Evolutionary conservation across 1,284 basidiomycete genomes (phyloP), one percentile per base, ranked within the genome.

Genomic region (Tilletia caries): DNA sequence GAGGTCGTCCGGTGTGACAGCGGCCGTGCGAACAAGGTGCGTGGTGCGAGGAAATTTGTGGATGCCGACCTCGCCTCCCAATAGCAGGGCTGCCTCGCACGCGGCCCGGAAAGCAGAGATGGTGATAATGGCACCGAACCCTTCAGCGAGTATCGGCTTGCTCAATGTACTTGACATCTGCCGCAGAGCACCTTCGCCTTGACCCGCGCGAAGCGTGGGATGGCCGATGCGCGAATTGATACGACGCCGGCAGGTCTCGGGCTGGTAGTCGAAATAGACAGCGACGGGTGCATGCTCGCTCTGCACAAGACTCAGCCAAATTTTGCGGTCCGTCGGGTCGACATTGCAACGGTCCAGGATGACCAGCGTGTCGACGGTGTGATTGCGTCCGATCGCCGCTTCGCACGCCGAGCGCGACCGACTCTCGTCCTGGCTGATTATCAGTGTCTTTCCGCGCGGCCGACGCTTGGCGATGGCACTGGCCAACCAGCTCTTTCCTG

Each of bases 1-100:
- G 13, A 88, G 72, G 73, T 89, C 88, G 78, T 89, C 88, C 0
- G 76, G 76, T 0, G 87, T 86, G 1, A 86, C 87, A 0, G 87
- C 87, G 4, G 88, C 89, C 4, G 89, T 83, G 74, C 89, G 83
- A 64, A 89, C 79, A 10, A 89, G 79, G 77, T 89, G 88, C 0
- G 87, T 83, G 3, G 88, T 89, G 25, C 88, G 85, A 48, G 88
- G 88, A 75, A 89, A 89, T 75, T 89, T 89, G 82, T 85, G 84
- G 13, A 89, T 81, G 1, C 10, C 10, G 2, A 68, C 58, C 1
- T 8, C 25, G 25, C 86, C 85, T 0, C 86, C 87, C n/a, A 89
- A 76, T 2, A 84, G 83, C 8, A 75, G 72, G 1, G 88, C 84
- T 10, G 88, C 84, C 62, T 88, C 86, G 44, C 85, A 77, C 3